Percentiles rank a stretch among this genome's conserved stretches.
Conservation (phyloP, 768 basidiomycete species). For the Pleurotus pulmonarius region DNA sequence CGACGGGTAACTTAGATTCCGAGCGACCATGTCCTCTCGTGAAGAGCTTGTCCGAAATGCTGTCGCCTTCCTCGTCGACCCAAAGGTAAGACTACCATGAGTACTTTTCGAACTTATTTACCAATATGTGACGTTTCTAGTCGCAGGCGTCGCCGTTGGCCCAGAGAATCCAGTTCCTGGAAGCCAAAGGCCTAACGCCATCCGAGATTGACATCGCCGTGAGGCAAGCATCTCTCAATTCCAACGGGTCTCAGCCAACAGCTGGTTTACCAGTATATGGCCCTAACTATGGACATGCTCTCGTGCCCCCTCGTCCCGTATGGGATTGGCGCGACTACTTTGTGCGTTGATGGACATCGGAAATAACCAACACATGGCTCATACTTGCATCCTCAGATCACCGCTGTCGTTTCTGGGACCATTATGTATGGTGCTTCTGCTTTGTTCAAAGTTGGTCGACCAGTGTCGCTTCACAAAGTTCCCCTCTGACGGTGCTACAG, state of each 20-base stretch:
- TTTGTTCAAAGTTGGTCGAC: constrained; percentile 62
- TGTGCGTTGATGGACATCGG: constrained; percentile 42
- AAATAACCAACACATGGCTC: constrained; percentile 19
- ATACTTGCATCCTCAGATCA: constrained; percentile 56
- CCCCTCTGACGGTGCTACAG: constrained; percentile 32
- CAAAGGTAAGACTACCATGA: constrained; percentile 46
- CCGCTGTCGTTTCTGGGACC: constrained; percentile 85
- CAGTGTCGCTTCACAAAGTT: not conserved
- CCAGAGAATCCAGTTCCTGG: constrained; percentile 90
- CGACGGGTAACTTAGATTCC: not conserved
- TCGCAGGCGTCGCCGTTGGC: constrained; percentile 73
- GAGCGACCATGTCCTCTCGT: constrained; percentile 51
- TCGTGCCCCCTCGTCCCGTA: constrained; percentile 39
- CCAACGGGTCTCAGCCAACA: constrained; percentile 13
- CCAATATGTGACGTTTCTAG: constrained; percentile 31
- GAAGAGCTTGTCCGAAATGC: constrained; percentile 79
- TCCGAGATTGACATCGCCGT: constrained; percentile 86
- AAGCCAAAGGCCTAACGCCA: constrained; percentile 84
- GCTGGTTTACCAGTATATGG: constrained; percentile 43
- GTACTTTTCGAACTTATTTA: constrained; percentile 4
- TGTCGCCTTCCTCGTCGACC: constrained; percentile 80
- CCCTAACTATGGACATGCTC: constrained; percentile 27
- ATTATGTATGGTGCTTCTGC: constrained; percentile 77
- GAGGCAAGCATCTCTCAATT: constrained; percentile 47
- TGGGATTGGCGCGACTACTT: constrained; percentile 99